Base-by-base conservation (phyloP, 768 basidiomycete species). In the Amanita pallidorosea region DNA sequence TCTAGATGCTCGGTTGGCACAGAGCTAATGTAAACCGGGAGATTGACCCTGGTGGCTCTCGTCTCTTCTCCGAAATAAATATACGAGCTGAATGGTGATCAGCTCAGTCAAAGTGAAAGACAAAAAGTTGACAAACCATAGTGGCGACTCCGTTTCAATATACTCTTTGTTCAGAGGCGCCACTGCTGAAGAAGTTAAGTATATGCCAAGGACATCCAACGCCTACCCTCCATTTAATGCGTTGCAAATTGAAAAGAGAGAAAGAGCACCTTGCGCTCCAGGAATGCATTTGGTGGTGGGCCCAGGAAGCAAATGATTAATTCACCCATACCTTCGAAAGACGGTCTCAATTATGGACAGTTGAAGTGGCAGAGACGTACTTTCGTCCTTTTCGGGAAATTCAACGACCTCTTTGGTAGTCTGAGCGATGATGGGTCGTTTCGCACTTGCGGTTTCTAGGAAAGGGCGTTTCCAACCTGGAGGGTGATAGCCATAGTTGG, bases 361-460 rank as follows among this genome's bases (percentile, higher is more conserved):
- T 41, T 20, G 50, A 27, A 23, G 38, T 7, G 27, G 41, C 13
- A 48, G 7, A 18, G 34, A 60, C 74, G 22, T 53, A 71, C 86
- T 88, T 70, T 98, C 95, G 59, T 98, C 94, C 64, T 90, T 83
- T 68, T 98, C 96, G 9, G 96, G 95, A 61, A 99, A 99, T 60
- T 94, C 89, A 15, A 97, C 81, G 0, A 73, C 70, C 54, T 86
- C 77, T 53, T 74, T 80, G 38, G 71, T 63, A 3, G 81, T 77
- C 33, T 71, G 60, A 22, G 62, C 25, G 17, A 88, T 76, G 6
- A 73, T 72, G 34, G 67, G 69, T 20, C 81, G 70, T n/a, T 66
- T 64, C 5, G 85, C 81, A 55, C 87, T 93, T 8, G 79, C 57
- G 0, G 93, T 93, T 69, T 97, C 93, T 31, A 97, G 58, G 61